These are phyloP conservation scores for Bipolaris zeicola DNA, from an alignment of 2,329 filamentous ascomycete genomes.

Conservation along the genomic window DNA sequence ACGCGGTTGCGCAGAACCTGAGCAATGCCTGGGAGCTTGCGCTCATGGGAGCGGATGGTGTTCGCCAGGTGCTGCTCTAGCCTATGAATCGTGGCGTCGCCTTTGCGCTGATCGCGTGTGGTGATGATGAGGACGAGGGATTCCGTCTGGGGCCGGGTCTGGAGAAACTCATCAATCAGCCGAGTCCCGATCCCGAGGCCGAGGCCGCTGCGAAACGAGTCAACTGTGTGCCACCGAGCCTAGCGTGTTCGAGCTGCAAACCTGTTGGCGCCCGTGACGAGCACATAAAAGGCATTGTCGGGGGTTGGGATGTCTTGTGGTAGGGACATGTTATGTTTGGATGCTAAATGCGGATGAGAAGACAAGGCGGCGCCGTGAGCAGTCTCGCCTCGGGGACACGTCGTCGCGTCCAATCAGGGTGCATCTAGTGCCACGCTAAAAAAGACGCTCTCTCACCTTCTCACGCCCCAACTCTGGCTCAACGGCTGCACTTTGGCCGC, in stretches of 20 bases:
- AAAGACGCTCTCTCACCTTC: too few relatives aligned
- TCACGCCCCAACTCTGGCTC: neutral
- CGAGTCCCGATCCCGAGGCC: constrained; percentile 83
- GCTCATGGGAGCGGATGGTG: constrained; percentile 47
- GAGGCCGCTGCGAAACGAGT: constrained; percentile 69
- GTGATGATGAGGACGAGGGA: constrained; percentile 82
- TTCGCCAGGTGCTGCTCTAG: constrained; percentile 67
- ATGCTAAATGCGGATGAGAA: neutral
- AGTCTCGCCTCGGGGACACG: constrained; percentile 9
- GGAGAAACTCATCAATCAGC: constrained; percentile 87
- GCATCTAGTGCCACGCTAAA: too few relatives aligned
- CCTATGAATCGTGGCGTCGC: constrained; percentile 69
- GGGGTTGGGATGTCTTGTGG: constrained; percentile 31
- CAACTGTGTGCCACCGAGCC: constrained; percentile 22
- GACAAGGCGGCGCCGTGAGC: constrained; percentile 1
- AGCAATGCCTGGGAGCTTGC: constrained; percentile 46
- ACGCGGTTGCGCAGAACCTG: constrained; percentile 53
- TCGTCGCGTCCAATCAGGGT: constrained; percentile 17
- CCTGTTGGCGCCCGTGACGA: constrained; percentile 90
- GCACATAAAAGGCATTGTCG: constrained; percentile 57
- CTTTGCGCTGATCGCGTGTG: constrained; percentile 77
- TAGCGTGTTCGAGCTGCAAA: constrained; percentile 45
- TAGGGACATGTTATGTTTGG: constrained; percentile 20
- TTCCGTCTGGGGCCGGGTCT: constrained; percentile 66
- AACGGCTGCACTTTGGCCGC: neutral